phyloP scores from a whole-genome alignment of 139 green algal species.

The Trebouxia sp. region DNA sequence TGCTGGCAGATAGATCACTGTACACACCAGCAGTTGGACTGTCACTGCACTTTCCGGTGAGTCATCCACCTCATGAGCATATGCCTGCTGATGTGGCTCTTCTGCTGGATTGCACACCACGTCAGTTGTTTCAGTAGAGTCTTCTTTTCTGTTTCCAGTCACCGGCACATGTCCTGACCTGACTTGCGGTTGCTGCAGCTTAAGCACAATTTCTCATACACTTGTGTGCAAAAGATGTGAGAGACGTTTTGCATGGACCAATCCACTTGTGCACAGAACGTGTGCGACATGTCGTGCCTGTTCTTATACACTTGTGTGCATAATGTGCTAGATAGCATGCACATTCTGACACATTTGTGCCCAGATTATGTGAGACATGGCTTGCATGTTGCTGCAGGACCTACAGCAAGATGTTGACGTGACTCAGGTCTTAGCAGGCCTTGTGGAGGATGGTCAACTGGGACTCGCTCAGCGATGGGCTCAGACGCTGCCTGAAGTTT shows the following conservation, averaged over 20 bases:
- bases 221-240: no score
- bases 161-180: no score
- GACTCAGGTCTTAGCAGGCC: conserved; percentile 33
- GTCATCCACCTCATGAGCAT: no score
- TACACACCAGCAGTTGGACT: conserved; percentile 46
- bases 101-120: no score
- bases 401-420: conserved; percentile 34
- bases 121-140: no score
- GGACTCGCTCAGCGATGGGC: conserved; percentile 56
- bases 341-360: neutral
- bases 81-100: neutral
- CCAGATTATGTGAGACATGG: neutral
- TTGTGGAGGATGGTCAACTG: conserved; percentile 57
- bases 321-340: neutral
- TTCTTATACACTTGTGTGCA: neutral
- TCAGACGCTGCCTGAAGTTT: conserved; percentile 11
- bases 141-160: no score
- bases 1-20: conserved; percentile 35
- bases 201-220: no score
- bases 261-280: neutral
- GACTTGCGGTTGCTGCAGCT: no score
- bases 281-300: no score
- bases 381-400: conserved; percentile 27
- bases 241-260: no score
- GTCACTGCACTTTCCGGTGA: conserved; percentile 50